These are phyloP conservation scores for Keqinozyma sinolaborantium DNA, from an alignment of 1,139 yeast genomes.

Conservation along the genomic window DNA sequence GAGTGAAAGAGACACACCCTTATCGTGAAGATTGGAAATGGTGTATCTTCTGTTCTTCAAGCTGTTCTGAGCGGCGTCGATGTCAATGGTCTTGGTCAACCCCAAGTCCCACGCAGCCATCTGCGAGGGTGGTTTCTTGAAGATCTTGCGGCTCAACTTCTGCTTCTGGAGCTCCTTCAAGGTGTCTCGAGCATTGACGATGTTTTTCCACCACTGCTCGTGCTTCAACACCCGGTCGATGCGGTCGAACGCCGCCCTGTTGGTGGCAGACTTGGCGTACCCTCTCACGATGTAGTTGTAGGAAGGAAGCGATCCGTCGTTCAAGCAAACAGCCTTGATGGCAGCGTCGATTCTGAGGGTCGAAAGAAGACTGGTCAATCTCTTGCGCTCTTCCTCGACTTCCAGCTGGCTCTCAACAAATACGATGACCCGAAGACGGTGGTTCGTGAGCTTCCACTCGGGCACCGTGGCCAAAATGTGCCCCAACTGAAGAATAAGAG, in stretches of 20 bases:
- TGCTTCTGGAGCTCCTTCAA: slow-evolving; percentile 31
- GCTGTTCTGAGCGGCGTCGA: slow-evolving; percentile 11
- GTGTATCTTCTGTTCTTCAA: slow-evolving; percentile 40
- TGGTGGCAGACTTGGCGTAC: slow-evolving; percentile 24
- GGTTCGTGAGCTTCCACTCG: slow-evolving; percentile 74
- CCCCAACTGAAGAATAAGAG: slow-evolving; percentile 87
- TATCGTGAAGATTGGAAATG: slow-evolving; percentile 58
- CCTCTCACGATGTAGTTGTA: slow-evolving; percentile 83
- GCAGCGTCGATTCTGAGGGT: slow-evolving; percentile 81
- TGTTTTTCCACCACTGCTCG: slow-evolving; percentile 66
- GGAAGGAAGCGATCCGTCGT: slow-evolving; percentile 53
- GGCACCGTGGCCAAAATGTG: slow-evolving; percentile 91
- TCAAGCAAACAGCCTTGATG: slow-evolving; percentile 66
- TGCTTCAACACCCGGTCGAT: slow-evolving; percentile 29
- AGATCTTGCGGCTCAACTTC: slow-evolving; percentile 10
- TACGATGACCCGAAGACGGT: slow-evolving; percentile 72
- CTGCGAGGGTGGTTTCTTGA: slow-evolving; percentile 2
- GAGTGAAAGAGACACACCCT: slow-evolving; percentile 64
- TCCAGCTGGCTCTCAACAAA: slow-evolving; percentile 80
- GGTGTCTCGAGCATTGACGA: slow-evolving; percentile 52
- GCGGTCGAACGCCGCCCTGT: slow-evolving; percentile 23
- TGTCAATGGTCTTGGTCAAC: slow-evolving; percentile 16
- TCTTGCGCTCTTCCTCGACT: slow-evolving; percentile 60
- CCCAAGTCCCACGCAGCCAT: slow-evolving; percentile 17
- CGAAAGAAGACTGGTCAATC: slow-evolving; percentile 63